Base-by-base conservation (phyloP, 2,329 filamentous ascomycete species). In the Diaporthe helianthi region DNA sequence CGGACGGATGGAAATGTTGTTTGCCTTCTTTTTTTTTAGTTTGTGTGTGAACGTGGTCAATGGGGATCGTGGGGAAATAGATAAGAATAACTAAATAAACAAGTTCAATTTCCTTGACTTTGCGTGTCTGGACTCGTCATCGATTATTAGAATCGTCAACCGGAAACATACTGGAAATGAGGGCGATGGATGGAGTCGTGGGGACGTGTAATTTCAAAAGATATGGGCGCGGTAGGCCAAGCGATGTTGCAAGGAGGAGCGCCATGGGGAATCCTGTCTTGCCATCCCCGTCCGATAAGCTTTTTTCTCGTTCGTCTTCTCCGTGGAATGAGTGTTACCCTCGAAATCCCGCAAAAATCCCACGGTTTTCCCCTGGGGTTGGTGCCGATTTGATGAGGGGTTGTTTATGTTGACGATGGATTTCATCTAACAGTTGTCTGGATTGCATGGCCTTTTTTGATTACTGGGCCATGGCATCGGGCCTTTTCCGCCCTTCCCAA, bases 81-180 rank as follows among this genome's bases (percentile, higher is more conserved):
- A 38, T 38, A 38, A 38, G 17, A 10, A 22, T 10, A 22, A 22
- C n/a, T 3, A 54, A 54, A 29, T 29, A 29, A 15, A 60, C 36
- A 9, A 33, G 5, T 5, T n/a, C 36, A 44, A 60, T 44, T 19
- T 46, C 54, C 8, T 3, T 24, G 38, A 19, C 17, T 15, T 31
- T 38, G 36, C 15, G 9, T 60, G 15, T 29, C 41, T 41, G 15
- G 9, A 8, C 29, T 63, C 44, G 58, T 63, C 44, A 63, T 46
- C 44, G 36, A 63, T 49, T 63, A 63, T 36, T 36, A n/a, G n/a
- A 49, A 63, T 49, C n/a, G 29, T 61, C 58, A 61, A 61, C 58
- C 41, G 26, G 58, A 61, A 63, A 63, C 58, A 63, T 15, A 15
- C 13, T 47, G 58, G 58, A 33, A 44, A 63, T 63, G 58, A 49